Evolutionary conservation across 208 protist species (phyloP), one percentile per base, ranked within the genome.

Genomic region (Entamoeba histolytica): DNA sequence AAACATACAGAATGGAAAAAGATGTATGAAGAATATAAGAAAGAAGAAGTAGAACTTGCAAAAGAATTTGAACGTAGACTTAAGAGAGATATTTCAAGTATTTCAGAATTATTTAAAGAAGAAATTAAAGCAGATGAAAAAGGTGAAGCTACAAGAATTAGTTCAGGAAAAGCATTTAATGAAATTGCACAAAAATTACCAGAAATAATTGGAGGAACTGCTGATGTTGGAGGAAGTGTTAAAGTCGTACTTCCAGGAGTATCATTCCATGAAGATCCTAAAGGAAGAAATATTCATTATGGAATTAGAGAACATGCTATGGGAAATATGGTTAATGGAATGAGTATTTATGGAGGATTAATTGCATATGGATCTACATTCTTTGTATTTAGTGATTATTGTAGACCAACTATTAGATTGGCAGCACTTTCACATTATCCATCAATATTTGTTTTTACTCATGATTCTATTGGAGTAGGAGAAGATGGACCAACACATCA

Each of bases 401-500:
- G 96, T 39, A 93, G 97, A 49, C 97, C 97, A 93, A 97, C 98
- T 15, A 95, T 99, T 28, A 97, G 98, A 69, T 94, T 99, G 17
- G 96, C 97, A 12, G 97, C 98, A 8, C 95, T 99, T 19, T 97
- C 95, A 44, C 95, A 98, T 91, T 95, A 97, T 93, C 96, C 97
- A 92, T 96, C 97, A 10, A 95, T 99, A 73, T 98, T 98, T 95
- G 97, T 99, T 92, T 97, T 99, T 91, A 99, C 99, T 28, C 99
- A 99, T 96, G 99, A 99, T 95, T 99, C 97, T 93, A 99, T 99
- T 94, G 98, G 97, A 93, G 96, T 99, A 49, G 99, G 99, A 93
- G 98, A 99, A 97, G 99, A 99, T 95, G 99, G 99, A 92, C 98
- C 99, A 93, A 99, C 99, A 31, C 99, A 99, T 95, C 98, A 99